These are phyloP conservation scores for Fusarium drepaniforme DNA, from an alignment of 2,329 filamentous ascomycete genomes.

Conservation along the genomic window DNA sequence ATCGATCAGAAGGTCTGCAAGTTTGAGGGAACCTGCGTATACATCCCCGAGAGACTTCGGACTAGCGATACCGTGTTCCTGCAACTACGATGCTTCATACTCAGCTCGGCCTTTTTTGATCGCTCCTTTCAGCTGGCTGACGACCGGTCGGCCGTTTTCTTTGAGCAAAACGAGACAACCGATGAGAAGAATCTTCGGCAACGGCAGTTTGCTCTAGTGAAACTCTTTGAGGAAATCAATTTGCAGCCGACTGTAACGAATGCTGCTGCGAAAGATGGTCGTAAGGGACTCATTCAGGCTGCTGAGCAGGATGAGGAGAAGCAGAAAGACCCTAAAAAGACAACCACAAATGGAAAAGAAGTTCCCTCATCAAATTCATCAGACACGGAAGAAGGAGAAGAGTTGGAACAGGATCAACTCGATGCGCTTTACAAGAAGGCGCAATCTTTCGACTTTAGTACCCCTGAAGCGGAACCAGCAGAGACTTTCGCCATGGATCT, in stretches of 20 bases:
- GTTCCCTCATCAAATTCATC: conserved; percentile 67
- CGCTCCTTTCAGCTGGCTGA: conserved; percentile 69
- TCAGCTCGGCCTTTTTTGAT: conserved; percentile 79
- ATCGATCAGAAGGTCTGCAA: conserved; percentile 90
- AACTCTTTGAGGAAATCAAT: conserved; percentile 89
- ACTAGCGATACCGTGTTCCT: conserved; percentile 97
- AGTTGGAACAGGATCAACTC: conserved; percentile 95
- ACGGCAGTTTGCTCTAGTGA: conserved; percentile 88
- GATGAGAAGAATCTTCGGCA: conserved; percentile 88
- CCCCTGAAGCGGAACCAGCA: conserved; percentile 86
- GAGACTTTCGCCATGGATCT: conserved; percentile 85
- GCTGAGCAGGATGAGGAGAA: conserved; percentile 89
- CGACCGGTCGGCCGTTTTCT: conserved; percentile 80
- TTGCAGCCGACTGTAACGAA: conserved; percentile 82
- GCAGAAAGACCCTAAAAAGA: conserved; percentile 64
- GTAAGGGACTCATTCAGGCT: conserved; percentile 87
- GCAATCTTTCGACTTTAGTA: conserved; percentile 95
- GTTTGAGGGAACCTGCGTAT: conserved; percentile 91
- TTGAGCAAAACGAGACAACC: conserved; percentile 85
- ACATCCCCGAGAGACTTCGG: conserved; percentile 83
- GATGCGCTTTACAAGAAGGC: conserved; percentile 96
- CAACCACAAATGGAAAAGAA: conserved; percentile 43
- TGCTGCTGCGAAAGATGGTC: conserved; percentile 81
- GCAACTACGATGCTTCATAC: conserved; percentile 83
- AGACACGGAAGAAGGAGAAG: conserved; percentile 85